A percentile compares a stretch with the other conserved stretches of the same genome.
Conservation (phyloP, 495 filamentous ascomycete species). For the Neurospora intermedia region DNA sequence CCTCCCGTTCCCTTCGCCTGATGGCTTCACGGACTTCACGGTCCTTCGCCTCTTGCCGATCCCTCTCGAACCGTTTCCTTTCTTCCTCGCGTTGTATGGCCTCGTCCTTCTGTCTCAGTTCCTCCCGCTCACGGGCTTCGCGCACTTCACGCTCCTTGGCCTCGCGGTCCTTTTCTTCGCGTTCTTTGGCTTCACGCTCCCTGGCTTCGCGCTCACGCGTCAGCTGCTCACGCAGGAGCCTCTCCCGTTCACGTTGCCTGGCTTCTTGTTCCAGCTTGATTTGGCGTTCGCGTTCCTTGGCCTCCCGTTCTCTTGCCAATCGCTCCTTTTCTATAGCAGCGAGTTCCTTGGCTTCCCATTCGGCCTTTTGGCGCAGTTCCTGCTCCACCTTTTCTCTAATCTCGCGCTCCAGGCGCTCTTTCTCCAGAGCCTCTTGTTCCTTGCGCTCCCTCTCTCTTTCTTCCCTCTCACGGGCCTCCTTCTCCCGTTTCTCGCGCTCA, state of each 20-base stretch:
- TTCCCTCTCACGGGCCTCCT: constrained; percentile 32
- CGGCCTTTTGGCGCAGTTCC: constrained; percentile 24
- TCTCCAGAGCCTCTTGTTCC: constrained; percentile 28
- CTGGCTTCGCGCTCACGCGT: constrained; percentile 27
- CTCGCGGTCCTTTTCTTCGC: constrained; percentile 23
- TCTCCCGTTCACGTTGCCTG: constrained; percentile 22
- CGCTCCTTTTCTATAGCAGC: constrained; percentile 24
- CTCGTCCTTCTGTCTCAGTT: constrained; percentile 4
- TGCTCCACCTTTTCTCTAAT: constrained; percentile 31
- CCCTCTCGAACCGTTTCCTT: constrained; percentile 28
- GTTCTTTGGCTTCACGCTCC: constrained; percentile 27
- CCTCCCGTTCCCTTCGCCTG: constrained; percentile 33
- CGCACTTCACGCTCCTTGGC: neutral
- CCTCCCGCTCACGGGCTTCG: constrained; percentile 1
- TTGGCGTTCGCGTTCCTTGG: constrained; percentile 22
- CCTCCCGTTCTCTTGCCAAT: constrained; percentile 31
- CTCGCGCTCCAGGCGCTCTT: constrained; percentile 38
- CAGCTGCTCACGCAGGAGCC: constrained; percentile 27
- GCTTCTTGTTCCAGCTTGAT: constrained; percentile 9
- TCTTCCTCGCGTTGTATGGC: constrained; percentile 16
- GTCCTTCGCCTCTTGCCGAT: constrained; percentile 19
- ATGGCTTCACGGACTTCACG: constrained; percentile 20
- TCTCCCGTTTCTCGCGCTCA: constrained; percentile 40
- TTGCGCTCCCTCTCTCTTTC: constrained; percentile 26
- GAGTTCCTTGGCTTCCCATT: constrained; percentile 13